Evolutionary conservation across 1,284 basidiomycete species (phyloP).

Genomic region (Apiotrichum gracile): DNA sequence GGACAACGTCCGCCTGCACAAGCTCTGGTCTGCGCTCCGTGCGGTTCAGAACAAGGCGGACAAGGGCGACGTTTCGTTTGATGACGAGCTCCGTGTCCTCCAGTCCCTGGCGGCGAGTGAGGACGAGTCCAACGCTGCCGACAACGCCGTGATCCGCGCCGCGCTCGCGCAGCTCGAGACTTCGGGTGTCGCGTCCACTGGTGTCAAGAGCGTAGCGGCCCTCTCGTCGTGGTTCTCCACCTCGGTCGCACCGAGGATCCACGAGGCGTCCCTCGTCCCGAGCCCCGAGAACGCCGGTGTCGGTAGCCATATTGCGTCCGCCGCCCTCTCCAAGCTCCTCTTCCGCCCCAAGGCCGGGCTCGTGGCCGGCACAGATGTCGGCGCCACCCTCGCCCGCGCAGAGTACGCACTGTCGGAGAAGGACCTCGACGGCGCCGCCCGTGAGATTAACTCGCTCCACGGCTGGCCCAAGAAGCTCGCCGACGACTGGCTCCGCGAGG

Average conservation of each 20-base stretch:
- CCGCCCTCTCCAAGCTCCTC: slow-evolving; percentile 66
- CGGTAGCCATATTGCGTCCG: slow-evolving; percentile 77
- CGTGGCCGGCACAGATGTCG: slow-evolving; percentile 72
- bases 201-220: slow-evolving; percentile 83
- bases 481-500: slow-evolving; percentile 87
- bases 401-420: slow-evolving; percentile 86
- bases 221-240: slow-evolving; percentile 84
- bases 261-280: slow-evolving; percentile 84
- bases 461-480: slow-evolving; percentile 80
- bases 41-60: slow-evolving; percentile 51
- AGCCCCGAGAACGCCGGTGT: slow-evolving; percentile 65
- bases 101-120: slow-evolving; percentile 61
- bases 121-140: slow-evolving; percentile 35
- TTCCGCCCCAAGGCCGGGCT: slow-evolving; percentile 67
- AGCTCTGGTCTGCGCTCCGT: slow-evolving; percentile 49
- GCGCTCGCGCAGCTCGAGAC: slow-evolving; percentile 68
- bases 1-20: slow-evolving; percentile 79
- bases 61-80: slow-evolving; percentile 65
- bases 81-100: slow-evolving; percentile 79
- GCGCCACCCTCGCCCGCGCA: slow-evolving; percentile 81
- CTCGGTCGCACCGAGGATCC: slow-evolving; percentile 76
- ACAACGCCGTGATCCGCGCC: slow-evolving; percentile 53
- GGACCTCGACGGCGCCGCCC: slow-evolving; percentile 82
- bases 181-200: slow-evolving; percentile 70
- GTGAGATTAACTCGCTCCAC: slow-evolving; percentile 84